Evolutionary conservation across 257 asterid genomes (phyloP).

Genomic region (Nemophila menziesii): DNA sequence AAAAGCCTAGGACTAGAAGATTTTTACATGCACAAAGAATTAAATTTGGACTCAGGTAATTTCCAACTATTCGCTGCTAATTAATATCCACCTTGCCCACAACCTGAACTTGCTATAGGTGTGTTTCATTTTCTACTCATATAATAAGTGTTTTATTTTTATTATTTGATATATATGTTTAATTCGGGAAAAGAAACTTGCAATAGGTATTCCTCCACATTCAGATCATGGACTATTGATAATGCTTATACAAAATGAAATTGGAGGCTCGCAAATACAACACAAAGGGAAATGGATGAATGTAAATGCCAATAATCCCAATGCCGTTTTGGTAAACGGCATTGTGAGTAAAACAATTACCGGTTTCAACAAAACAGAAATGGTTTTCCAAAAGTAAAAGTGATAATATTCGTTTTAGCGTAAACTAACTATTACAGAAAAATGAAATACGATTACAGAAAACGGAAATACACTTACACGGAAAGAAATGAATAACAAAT

Average conservation of each 20-base stretch:
- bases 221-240: conserved; percentile 79
- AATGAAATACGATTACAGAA: too few relatives aligned
- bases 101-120: conserved; percentile 54
- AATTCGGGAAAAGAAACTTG: too few relatives aligned
- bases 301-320: conserved; percentile 33
- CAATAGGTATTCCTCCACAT: conserved; percentile 62
- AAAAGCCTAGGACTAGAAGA: conserved; percentile 44
- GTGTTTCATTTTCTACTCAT: too few relatives aligned
- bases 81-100: conserved; percentile 60
- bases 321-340: conserved; percentile 56
- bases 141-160: too few relatives aligned
- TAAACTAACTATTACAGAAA: too few relatives aligned
- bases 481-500: too few relatives aligned
- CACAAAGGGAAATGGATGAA: conserved; percentile 47
- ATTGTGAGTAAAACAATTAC: too few relatives aligned
- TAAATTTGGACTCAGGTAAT: conserved; percentile 33
- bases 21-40: conserved; percentile 20
- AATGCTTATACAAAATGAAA: conserved; percentile 46
- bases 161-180: too few relatives aligned
- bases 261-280: conserved; percentile 56
- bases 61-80: conserved; percentile 40
- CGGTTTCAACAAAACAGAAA: too few relatives aligned
- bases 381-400: too few relatives aligned
- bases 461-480: too few relatives aligned
- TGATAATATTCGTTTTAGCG: too few relatives aligned